Evolutionary conservation across 225 moss, liverwort and hornwort species (phyloP).

Genomic region (Ulota crispa): DNA sequence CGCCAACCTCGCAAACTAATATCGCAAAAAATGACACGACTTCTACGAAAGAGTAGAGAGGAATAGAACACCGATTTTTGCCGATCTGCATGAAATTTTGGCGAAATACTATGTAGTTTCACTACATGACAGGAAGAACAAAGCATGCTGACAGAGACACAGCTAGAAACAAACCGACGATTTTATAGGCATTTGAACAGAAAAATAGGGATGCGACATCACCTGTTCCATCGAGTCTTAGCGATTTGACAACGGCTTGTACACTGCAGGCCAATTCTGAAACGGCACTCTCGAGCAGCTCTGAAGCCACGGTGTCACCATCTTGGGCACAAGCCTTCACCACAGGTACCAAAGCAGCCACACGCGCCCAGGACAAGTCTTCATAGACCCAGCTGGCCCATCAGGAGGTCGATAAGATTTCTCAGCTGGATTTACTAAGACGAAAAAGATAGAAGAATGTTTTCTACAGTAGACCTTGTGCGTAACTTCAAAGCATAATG

Average conservation of each 20-base stretch:
- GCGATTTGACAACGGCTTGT: conserved; percentile 69
- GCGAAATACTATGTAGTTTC: neutral
- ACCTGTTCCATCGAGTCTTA: conserved; percentile 77
- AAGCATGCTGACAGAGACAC: conserved; percentile 10
- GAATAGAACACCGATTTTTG: neutral
- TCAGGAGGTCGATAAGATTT: conserved; percentile 7
- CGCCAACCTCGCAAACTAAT: neutral
- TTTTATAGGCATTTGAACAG: neutral
- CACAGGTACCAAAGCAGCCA: conserved; percentile 72
- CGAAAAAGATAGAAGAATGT: neutral
- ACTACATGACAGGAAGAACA: neutral
- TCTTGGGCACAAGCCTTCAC: conserved; percentile 82
- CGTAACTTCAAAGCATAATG: conserved; percentile 10
- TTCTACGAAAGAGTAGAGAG: neutral
- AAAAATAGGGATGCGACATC: conserved; percentile 12
- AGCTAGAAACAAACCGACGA: neutral
- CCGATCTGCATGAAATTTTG: neutral
- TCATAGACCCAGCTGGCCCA: conserved; percentile 83
- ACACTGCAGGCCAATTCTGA: conserved; percentile 80
- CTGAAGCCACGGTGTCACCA: conserved; percentile 72
- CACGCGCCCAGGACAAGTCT: conserved; percentile 81
- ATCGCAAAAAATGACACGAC: neutral
- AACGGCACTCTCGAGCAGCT: conserved; percentile 71
- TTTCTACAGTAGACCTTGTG: neutral
- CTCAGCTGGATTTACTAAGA: conserved; percentile 11